These are phyloP conservation scores for Ceriops decandra DNA, from an alignment of 345 rosid species.

Conservation along the genomic window DNA sequence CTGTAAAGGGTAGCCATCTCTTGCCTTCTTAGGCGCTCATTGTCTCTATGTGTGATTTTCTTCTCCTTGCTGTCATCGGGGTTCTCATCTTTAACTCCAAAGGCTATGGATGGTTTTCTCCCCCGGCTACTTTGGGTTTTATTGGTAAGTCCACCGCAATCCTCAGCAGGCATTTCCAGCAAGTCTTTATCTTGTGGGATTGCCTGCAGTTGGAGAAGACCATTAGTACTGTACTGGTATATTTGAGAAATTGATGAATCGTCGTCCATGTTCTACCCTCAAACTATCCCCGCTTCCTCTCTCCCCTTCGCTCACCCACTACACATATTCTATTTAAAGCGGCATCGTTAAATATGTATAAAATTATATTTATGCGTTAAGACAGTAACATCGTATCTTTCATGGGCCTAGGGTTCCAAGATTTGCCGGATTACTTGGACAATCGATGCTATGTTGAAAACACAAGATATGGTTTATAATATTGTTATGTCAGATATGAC, in stretches of 20 bases:
- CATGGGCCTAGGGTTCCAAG: conserved; percentile 22
- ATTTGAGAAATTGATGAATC: conserved; percentile 14
- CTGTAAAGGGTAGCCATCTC: conserved; percentile 38
- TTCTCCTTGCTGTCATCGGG: conserved; percentile 18
- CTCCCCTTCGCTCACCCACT: not conserved
- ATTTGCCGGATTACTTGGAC: not conserved
- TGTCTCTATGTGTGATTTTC: conserved; percentile 35
- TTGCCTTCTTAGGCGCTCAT: conserved; percentile 43
- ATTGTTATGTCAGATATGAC: too few relatives aligned
- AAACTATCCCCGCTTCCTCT: not conserved
- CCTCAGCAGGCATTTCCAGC: not conserved
- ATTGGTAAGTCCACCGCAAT: not conserved
- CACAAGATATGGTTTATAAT: too few relatives aligned
- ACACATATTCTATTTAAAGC: not conserved
- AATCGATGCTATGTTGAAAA: too few relatives aligned
- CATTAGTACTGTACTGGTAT: conserved; percentile 19
- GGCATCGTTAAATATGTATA: not conserved
- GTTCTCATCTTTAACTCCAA: conserved; percentile 7
- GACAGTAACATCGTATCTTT: conserved; percentile 8
- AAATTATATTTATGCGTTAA: not conserved
- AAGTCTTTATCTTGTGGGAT: not conserved
- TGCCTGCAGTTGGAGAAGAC: conserved; percentile 16
- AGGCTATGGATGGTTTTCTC: not conserved
- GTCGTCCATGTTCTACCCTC: conserved; percentile 19
- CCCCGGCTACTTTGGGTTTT: not conserved